Percentiles rank a stretch among this genome's conserved stretches.
Evolutionary conservation across 352 stramenopile genomes (phyloP).

Genomic region (Phytophthora hybrid): DNA sequence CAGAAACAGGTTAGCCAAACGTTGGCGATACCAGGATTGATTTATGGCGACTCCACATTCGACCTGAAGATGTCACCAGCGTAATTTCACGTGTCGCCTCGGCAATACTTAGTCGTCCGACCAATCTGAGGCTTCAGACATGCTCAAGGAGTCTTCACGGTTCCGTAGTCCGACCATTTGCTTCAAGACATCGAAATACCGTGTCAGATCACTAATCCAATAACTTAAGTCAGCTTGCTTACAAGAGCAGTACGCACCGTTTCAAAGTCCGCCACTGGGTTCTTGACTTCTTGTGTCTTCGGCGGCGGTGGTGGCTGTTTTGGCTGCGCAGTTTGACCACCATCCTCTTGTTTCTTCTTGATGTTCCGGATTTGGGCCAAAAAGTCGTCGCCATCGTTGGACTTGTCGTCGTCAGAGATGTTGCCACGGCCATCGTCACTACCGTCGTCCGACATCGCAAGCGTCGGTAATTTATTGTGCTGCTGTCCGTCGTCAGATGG

Average conservation of each 20-base stretch:
- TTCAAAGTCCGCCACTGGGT: constrained; percentile 74
- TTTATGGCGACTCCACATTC: constrained; percentile 21
- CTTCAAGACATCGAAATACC: constrained; percentile 43
- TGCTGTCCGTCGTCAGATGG: constrained; percentile 55
- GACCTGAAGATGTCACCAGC: constrained; percentile 26
- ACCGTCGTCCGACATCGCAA: constrained; percentile 88
- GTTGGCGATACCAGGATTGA: constrained; percentile 51
- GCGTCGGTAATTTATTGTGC: constrained; percentile 63
- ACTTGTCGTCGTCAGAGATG: constrained; percentile 64
- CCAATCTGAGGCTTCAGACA: constrained; percentile 90
- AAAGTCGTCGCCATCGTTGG: constrained; percentile 83
- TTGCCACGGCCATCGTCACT: constrained; percentile 54
- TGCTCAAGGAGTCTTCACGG: constrained; percentile 76
- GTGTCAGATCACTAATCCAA: constrained; percentile 1
- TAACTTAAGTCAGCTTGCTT: background rate
- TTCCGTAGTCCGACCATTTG: constrained; percentile 88
- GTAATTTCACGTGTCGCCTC: constrained; percentile 14
- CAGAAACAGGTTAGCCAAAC: constrained; percentile 40
- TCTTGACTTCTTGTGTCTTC: constrained; percentile 61
- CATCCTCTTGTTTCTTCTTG: constrained; percentile 81
- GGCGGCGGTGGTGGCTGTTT: constrained; percentile 40
- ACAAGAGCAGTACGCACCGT: constrained; percentile 37
- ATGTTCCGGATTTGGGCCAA: constrained; percentile 84
- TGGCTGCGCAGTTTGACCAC: constrained; percentile 27
- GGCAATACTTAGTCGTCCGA: constrained; percentile 75